A percentile compares a stretch with the other conserved stretches of the same genome.
phyloP scores from a whole-genome alignment of 2,329 filamentous ascomycete species.

The Aureobasidium musti region DNA sequence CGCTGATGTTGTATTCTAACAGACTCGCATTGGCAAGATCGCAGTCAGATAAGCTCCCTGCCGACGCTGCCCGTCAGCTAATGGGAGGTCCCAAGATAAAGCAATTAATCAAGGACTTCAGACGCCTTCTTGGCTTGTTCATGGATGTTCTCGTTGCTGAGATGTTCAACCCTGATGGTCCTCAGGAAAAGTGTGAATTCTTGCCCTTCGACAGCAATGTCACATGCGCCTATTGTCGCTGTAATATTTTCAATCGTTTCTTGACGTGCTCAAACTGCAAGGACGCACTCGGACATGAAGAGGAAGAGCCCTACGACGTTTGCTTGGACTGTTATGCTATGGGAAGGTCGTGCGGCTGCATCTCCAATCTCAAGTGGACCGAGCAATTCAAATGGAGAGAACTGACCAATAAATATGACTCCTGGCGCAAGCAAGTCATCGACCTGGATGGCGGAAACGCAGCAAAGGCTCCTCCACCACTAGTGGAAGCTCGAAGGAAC shows the following conservation, averaged over 20 bases:
- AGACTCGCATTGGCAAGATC: constrained; percentile 61
- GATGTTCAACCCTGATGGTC: constrained; percentile 68
- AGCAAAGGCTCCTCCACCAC: constrained; percentile 66
- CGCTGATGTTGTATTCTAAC: constrained; percentile 73
- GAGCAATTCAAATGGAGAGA: constrained; percentile 90
- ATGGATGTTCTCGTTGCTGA: constrained; percentile 80
- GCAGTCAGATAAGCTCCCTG: constrained; percentile 46
- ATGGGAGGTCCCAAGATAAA: constrained; percentile 57
- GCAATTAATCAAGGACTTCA: constrained; percentile 81
- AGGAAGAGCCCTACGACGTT: constrained; percentile 87
- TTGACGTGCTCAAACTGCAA: constrained; percentile 87
- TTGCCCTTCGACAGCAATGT: constrained; percentile 86
- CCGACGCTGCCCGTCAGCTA: constrained; percentile 37
- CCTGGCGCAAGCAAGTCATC: constrained; percentile 78
- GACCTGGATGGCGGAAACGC: constrained; percentile 67
- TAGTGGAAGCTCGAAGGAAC: constrained; percentile 68
- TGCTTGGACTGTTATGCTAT: constrained; percentile 99
- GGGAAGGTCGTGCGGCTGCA: constrained; percentile 87
- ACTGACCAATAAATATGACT: constrained; percentile 74
- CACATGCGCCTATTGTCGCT: constrained; percentile 92
- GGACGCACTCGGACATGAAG: constrained; percentile 62
- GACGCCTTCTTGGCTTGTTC: constrained; percentile 74
- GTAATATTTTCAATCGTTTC: constrained; percentile 97
- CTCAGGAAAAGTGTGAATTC: constrained; percentile 71
- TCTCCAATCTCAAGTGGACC: constrained; percentile 83